Evolutionary conservation across 441 rosid species (phyloP), one percentile per base, ranked within the genome.

Genomic region (Corymbia citriodora): DNA sequence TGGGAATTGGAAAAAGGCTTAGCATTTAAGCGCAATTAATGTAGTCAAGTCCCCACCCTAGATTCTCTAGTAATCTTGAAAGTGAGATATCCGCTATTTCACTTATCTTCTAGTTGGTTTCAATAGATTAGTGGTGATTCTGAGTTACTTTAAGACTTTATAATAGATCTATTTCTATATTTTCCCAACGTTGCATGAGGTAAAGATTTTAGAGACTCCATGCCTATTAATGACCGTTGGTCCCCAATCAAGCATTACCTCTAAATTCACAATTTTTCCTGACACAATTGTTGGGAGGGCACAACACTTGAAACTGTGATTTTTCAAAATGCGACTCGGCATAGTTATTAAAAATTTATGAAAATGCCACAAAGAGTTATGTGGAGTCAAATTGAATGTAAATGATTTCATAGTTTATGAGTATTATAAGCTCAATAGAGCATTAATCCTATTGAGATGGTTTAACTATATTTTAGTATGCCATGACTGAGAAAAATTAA

Each of bases 121-220:
- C 2, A 63, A 63, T 29, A 63, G 29, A 0, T n/a, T 29, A 7
- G 70, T 7, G n/a, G 0, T 0, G 0, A 2, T n/a, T 63, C n/a
- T 14, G 14, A 63, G 4, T 63, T 14, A 63, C 45, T 40, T 40
- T 40, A 4, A 40, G 70, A 40, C 45, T 40, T 40, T 40, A 40
- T 40, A 40, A 40, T 40, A 40, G 45, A 40, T 40, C 45, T 40
- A 40, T 40, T 40, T 59, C 0, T 13, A 2, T 29, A 29, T 0
- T 63, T 14, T 63, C 33, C 18, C 10, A 14, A 1, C 1, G 4
- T 29, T 17, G 7, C 33, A 7, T 0, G 0, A 63, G 31, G 3
- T 63, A 29, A 63, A 29, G 33, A 14, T 63, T 63, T 63, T 31
- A 9, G 0, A 29, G 9, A 63, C 29, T 29, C 5, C 15, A 10